Evolutionary conservation across 768 basidiomycete species (phyloP), one percentile per base, ranked within the genome.

Genomic region (Pleurotus citrinopileatus): DNA sequence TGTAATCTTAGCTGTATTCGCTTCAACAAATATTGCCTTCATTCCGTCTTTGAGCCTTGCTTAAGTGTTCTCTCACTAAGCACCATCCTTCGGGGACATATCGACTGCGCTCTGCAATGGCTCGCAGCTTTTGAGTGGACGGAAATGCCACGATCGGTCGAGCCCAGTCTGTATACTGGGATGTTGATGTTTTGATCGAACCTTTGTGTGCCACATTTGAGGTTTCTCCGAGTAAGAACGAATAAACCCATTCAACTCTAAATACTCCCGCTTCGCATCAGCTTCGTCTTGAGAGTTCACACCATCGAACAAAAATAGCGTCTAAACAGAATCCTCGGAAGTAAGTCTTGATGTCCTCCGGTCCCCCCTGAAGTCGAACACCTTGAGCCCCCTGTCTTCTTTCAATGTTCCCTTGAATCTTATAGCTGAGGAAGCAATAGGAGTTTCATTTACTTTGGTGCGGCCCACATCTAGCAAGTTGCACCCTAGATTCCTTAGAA

Each of bases 251-350:
- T 44, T 25, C 43, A 26, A 25, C 20, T 23, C 17, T 17, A 44
- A 44, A 44, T 44, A 25, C 43, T 44, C 25, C 43, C 43, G 43
- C 38, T 40, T 40, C 38, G 38, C 38, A 40, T 40, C 38, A 40
- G 12, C 12, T n/a, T 40, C 38, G 19, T n/a, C 38, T 40, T 40
- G 15, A n/a, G n/a, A n/a, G 12, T 19, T 40, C 38, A n/a, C 38
- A 40, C 17, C 38, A 40, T 40, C 10, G 38, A 40, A 40, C 38
- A 40, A n/a, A 12, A 40, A n/a, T 40, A 19, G 38, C 7, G 38
- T 40, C 38, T 19, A 40, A 40, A 40, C 13, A 40, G 38, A 40
- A 40, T 34, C 32, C 19, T 12, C 38, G 17, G 38, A 40, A 40
- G 38, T 19, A 40, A 40, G 38, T 7, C 38, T 15, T 40, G 38